phyloP scores from a whole-genome alignment of 2,329 filamentous ascomycete species.

The Penicillium sp. region DNA sequence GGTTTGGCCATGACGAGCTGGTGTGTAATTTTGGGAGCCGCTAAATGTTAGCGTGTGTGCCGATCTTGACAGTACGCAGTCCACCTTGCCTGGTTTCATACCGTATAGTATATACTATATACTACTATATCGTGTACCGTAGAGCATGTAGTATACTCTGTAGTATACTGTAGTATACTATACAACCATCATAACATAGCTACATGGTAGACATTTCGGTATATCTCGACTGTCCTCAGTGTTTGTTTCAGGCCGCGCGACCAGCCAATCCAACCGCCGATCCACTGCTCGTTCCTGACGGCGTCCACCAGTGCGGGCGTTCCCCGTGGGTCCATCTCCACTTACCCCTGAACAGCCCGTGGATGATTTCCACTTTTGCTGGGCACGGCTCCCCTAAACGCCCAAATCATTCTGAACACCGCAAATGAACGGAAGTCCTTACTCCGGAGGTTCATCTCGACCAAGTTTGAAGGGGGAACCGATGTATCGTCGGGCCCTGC shows the following conservation, averaged over 20 bases:
- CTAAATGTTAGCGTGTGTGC: slow-evolving; percentile 20
- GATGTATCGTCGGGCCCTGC: too few relatives aligned
- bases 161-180: too few relatives aligned
- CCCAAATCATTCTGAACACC: slow-evolving; percentile 1
- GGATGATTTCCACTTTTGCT: slow-evolving; percentile 21
- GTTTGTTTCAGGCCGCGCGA: slow-evolving; percentile 24
- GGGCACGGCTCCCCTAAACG: background rate
- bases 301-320: slow-evolving; percentile 12
- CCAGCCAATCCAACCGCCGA: slow-evolving; percentile 19
- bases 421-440: slow-evolving; percentile 10
- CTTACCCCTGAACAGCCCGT: slow-evolving; percentile 32
- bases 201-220: too few relatives aligned
- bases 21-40: slow-evolving; percentile 19
- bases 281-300: slow-evolving; percentile 29
- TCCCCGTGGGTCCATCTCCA: slow-evolving; percentile 18
- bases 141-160: too few relatives aligned
- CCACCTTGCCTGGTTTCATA: too few relatives aligned
- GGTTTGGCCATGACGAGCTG: slow-evolving; percentile 16
- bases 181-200: too few relatives aligned
- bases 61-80: too few relatives aligned
- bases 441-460: slow-evolving; percentile 16
- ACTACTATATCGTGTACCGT: too few relatives aligned
- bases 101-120: too few relatives aligned
- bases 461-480: slow-evolving; percentile 3
- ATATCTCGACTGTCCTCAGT: too few relatives aligned